phyloP scores from a whole-genome alignment of 371 early-diverging fungal genomes.

The Saksenaea vasiformis region DNA sequence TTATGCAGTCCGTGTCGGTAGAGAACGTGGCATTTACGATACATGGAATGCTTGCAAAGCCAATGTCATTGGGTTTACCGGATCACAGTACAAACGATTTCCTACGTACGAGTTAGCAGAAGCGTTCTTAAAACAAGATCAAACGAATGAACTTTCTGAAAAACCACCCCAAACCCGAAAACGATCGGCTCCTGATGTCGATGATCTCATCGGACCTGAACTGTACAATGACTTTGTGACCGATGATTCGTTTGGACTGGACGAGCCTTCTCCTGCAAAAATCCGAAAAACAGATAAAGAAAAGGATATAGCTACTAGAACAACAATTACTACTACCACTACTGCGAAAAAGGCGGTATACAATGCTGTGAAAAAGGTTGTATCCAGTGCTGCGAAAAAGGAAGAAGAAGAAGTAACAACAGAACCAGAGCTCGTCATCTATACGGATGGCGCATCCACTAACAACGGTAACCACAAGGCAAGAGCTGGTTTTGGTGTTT shows the following conservation, averaged over 20 bases:
- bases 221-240: not conserved
- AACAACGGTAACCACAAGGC: conserved; percentile 67
- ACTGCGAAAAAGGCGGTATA: too few species aligned
- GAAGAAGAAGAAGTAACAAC: not conserved
- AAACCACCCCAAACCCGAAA: not conserved
- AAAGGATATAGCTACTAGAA: too few species aligned
- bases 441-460: conserved; percentile 81
- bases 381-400: not conserved
- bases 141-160: not conserved
- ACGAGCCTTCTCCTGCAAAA: not conserved
- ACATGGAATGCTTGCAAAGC: conserved; percentile 65
- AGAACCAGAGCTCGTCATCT: conserved; percentile 37
- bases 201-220: not conserved
- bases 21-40: conserved; percentile 54
- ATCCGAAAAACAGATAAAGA: not conserved
- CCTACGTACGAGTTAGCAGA: conserved; percentile 48
- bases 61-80: conserved; percentile 52
- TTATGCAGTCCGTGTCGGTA: conserved; percentile 67
- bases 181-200: not conserved
- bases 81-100: conserved; percentile 68
- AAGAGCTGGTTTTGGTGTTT: conserved; percentile 84
- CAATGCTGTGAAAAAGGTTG: too few species aligned
- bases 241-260: not conserved
- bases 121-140: conserved; percentile 28
- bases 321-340: too few species aligned